A percentile compares a stretch with the other conserved stretches of the same genome.
Conservation (phyloP, 2,329 filamentous ascomycete species). For the Colletotrichum plurivorum region DNA sequence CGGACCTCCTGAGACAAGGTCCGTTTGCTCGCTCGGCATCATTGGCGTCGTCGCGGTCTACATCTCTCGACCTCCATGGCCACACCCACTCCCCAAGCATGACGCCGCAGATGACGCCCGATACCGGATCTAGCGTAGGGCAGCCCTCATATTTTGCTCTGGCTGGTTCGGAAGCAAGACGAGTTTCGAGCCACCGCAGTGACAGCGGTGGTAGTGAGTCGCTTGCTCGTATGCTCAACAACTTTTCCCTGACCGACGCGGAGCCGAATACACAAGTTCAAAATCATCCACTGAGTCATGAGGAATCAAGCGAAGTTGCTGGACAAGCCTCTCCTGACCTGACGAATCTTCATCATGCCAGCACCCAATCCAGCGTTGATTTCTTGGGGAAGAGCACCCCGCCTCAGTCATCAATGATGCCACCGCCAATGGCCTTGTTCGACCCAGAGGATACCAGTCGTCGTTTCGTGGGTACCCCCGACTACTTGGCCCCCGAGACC, state of each 20-base stretch:
- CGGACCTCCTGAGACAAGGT: conserved; percentile 92
- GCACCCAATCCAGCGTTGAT: conserved; percentile 58
- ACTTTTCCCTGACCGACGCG: conserved; percentile 80
- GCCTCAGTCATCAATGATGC: conserved; percentile 80
- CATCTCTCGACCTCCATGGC: conserved; percentile 90
- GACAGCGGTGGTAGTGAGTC: conserved; percentile 94
- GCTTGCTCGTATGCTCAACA: conserved; percentile 84
- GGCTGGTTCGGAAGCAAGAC: conserved; percentile 72
- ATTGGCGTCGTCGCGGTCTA: conserved; percentile 89
- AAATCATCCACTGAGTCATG: conserved; percentile 72
- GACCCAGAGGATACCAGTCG: conserved; percentile 94
- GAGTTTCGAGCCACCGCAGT: conserved; percentile 82
- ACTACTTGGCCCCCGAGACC: conserved; percentile 97
- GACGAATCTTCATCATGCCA: conserved; percentile 71
- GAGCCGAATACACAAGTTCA: conserved; percentile 58
- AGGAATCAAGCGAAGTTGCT: conserved; percentile 82
- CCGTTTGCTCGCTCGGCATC: conserved; percentile 90
- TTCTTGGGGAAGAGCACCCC: conserved; percentile 72
- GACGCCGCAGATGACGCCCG: conserved; percentile 89
- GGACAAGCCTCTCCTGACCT: conserved; percentile 84
- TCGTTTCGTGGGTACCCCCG: conserved; percentile 95
- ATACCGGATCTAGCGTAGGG: conserved; percentile 72
- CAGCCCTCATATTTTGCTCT: conserved; percentile 96
- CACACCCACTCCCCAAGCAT: conserved; percentile 81
- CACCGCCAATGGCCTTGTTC: conserved; percentile 93